Base-by-base conservation (phyloP, 2,329 filamentous ascomycete species). In the Colletotrichum coccodes region DNA sequence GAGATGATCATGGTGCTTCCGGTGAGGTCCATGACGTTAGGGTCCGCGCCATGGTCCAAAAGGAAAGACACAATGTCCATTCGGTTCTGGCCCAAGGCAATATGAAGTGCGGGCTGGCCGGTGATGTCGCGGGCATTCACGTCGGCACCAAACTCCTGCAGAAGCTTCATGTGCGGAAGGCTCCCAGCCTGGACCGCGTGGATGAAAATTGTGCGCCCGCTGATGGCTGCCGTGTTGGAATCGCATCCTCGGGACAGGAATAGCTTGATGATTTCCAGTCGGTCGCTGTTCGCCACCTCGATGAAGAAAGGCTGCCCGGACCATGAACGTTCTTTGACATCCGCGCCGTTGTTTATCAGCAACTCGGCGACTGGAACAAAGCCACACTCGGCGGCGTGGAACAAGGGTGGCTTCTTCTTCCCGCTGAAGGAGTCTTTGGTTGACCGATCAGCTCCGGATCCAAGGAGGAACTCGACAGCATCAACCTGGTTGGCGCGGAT, bases 201-300 rank as follows among this genome's bases (percentile, higher is more conserved):
- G 1, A 73, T 71, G 1, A 81, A 70, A 9, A 80, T 54, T 0
- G 75, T 74, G n/a, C 71, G 75, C 0, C 79, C 78, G 2, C 72
- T 75, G 8, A 77, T 61, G 30, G 80, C 77, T 4, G 63, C 72
- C 0, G 75, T 71, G 14, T 76, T 77, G 1, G 75, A 60, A 6
- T 77, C 74, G n/a, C 83, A 83, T 7, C 83, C 82, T 32, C 72
- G 73, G 12, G 75, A 70, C 12, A 80, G 71, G 56, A 80, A 70
- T 23, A 76, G 60, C 18, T 63, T 64, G 40, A 75, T 52, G 32
- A 70, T 63, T 14, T 70, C 62, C 28, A 72, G 52, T 1, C 58
- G 49, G n/a, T 60, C 66, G 38, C 56, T 64, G 23, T 57, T 60
- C n/a, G 59, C 69, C 5, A 71, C 62, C 16, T 71, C 71, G 34